Base-by-base conservation (phyloP, 202 grass and related monocot species). In the Zizania palustris region DNA sequence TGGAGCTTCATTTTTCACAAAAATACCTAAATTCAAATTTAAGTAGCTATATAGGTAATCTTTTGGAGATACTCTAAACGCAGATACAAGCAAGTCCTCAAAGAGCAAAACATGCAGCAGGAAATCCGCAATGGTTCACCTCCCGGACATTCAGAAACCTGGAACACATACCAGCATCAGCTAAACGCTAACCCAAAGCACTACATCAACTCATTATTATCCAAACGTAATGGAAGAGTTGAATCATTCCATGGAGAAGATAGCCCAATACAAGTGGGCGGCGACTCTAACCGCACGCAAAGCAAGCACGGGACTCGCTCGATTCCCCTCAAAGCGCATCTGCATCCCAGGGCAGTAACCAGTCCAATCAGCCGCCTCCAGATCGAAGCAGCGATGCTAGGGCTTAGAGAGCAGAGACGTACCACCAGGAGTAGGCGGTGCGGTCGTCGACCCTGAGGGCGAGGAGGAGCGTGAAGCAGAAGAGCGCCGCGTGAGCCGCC, bases 391-490 rank as follows among this genome's bases (percentile, higher is more conserved):
- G 28, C 28, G 28, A 2, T 28, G 19, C 21, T 70, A 89, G 72
- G 58, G 81, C 84, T 82, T 72, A 76, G 50, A 42, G 46, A 42
- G 46, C 43, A 36, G n/a, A n/a, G 51, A 55, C 85, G 28, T 85
- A 98, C 96, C 96, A 98, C 96, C 96, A 98, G 51, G 91, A 92
- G 66, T 78, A 84, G 19, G 81, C 66, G 6, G 80, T 65, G 75
- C 89, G 78, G 42, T 63, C 72, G 86, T 95, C 96, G 85, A 95
- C 72, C 76, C 69, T 79, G 74, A 98, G 89, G 44, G 87, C 85
- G 72, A 98, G 91, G 16, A 88, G 55, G 33, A 90, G 60, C 39
- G 96, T 92, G 88, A 98, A 98, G 86, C 91, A 98, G 73, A 95
- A 92, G 67, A 98, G 85, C 71, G 93, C 69, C 21, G 69, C 19